phyloP scores from a whole-genome alignment of 495 filamentous ascomycete species.

The Aspergillus diversus region DNA sequence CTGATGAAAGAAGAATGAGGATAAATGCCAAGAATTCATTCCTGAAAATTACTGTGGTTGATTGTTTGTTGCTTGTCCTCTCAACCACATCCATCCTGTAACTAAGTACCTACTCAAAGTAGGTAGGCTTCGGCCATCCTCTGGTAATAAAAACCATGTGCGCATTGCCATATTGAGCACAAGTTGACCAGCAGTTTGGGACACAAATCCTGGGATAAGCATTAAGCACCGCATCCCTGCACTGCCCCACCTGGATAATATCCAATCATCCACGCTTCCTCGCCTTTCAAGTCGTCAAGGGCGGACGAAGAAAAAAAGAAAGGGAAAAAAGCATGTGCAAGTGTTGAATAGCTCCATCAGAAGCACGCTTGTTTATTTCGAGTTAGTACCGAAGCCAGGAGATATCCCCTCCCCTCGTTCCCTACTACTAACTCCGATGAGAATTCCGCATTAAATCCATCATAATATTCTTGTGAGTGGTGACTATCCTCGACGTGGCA shows the following conservation, averaged over 20 bases:
- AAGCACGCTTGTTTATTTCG: slow-evolving; percentile 13
- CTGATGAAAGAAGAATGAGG: background rate
- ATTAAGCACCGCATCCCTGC: slow-evolving; percentile 37
- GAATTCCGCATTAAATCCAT: background rate
- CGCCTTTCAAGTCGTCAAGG: slow-evolving; percentile 19
- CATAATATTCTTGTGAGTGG: background rate
- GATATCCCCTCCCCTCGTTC: background rate
- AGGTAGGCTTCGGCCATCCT: background rate
- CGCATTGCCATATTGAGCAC: background rate
- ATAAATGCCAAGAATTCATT: slow-evolving; percentile 9
- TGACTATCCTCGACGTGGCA: background rate
- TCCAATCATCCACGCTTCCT: slow-evolving; percentile 22
- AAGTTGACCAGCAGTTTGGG: slow-evolving; percentile 26
- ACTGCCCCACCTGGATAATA: slow-evolving; percentile 26
- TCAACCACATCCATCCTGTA: background rate
- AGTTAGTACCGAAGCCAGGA: slow-evolving; percentile 1
- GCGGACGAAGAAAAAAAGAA: slow-evolving; percentile 20
- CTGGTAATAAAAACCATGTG: background rate
- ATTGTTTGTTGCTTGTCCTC: slow-evolving; percentile 9
- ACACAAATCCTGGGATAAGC: slow-evolving; percentile 14
- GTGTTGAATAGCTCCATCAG: background rate
- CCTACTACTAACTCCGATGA: background rate
- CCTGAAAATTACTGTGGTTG: background rate
- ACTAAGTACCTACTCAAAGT: too few species aligned
- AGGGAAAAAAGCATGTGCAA: slow-evolving; percentile 12